Percentiles rank a stretch among this genome's conserved stretches.
Evolutionary conservation across 1,284 basidiomycete genomes (phyloP).

Genomic region (Trichosporon faecale): DNA sequence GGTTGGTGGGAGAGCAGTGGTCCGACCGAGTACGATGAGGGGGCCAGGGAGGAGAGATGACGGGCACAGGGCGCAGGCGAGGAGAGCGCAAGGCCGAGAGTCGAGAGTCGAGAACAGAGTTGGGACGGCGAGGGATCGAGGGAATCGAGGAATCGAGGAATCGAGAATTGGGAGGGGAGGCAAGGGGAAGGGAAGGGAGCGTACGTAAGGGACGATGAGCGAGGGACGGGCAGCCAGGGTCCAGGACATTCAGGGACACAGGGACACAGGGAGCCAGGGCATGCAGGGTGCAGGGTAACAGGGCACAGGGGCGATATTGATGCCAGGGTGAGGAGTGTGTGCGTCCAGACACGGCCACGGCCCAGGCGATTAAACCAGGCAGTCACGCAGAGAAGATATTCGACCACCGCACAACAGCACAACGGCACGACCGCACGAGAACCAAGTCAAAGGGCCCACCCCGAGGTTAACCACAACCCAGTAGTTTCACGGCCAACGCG

Average conservation of each 20-base stretch:
- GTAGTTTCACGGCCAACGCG: too few relatives aligned
- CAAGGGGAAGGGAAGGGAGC: background rate
- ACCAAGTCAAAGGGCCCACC: background rate
- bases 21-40: background rate
- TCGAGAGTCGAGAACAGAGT: background rate
- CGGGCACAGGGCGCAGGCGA: background rate
- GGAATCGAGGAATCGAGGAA: background rate
- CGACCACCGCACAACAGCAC: too few relatives aligned
- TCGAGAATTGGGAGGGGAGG: background rate
- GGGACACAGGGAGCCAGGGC: background rate
- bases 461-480: background rate
- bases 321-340: background rate
- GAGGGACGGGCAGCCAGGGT: background rate
- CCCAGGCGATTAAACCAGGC: background rate
- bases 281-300: background rate
- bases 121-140: background rate
- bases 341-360: background rate
- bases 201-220: background rate
- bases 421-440: background rate
- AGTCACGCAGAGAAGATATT: background rate
- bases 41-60: background rate
- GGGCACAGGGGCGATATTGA: constrained; percentile 1
- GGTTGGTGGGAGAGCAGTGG: background rate
- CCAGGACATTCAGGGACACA: background rate
- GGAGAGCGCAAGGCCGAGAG: background rate